Conservation (phyloP, 352 stramenopile genomes). For the Phytophthora litchii region DNA sequence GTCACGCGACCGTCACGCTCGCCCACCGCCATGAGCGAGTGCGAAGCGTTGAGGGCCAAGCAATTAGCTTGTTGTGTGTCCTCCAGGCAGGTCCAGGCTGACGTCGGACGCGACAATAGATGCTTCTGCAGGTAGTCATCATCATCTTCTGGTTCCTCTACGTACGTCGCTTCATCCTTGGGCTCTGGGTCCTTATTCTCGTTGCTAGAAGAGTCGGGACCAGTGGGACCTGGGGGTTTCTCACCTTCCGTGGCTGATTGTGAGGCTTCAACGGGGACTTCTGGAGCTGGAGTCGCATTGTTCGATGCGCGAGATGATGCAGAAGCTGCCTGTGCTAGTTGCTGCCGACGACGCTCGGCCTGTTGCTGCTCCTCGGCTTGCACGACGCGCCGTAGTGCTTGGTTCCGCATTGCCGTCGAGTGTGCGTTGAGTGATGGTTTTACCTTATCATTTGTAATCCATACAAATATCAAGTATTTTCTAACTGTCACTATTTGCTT, state of each 20-base stretch:
- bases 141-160: slow-evolving; percentile 46
- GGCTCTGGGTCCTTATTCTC: not conserved
- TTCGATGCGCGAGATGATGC: slow-evolving; percentile 13
- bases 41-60: slow-evolving; percentile 62
- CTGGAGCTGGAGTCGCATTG: not conserved
- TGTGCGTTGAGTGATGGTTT: slow-evolving; percentile 3
- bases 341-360: slow-evolving; percentile 32
- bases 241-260: slow-evolving; percentile 8
- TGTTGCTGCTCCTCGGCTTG: slow-evolving; percentile 35
- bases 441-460: not conserved
- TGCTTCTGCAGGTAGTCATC: slow-evolving; percentile 66
- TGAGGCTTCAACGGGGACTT: slow-evolving; percentile 4
- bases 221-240: not conserved
- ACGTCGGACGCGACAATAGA: slow-evolving; percentile 54
- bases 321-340: slow-evolving; percentile 24
- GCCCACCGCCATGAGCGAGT: slow-evolving; percentile 75
- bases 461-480: slow-evolving; percentile 1
- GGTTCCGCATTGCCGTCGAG: slow-evolving; percentile 36
- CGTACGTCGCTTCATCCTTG: slow-evolving; percentile 1
- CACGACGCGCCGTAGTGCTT: slow-evolving; percentile 36
- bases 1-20: slow-evolving; percentile 82
- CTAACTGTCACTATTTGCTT: not conserved
- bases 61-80: slow-evolving; percentile 81
- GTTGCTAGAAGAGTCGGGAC: not conserved
- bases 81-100: slow-evolving; percentile 67